phyloP scores from a whole-genome alignment of 768 basidiomycete species.

The Dentipellis sp. region DNA sequence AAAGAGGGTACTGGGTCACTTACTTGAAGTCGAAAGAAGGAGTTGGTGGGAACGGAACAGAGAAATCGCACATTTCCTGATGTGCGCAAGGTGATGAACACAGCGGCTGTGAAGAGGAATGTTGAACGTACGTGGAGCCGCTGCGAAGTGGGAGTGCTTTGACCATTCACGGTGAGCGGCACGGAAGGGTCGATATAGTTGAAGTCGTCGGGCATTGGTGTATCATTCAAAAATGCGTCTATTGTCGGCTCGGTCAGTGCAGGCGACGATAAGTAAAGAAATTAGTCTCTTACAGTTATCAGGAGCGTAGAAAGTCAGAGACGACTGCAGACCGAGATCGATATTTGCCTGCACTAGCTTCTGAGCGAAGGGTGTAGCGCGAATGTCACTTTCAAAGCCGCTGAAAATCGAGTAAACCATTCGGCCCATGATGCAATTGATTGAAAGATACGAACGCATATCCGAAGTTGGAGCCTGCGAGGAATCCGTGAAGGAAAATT shows the following conservation, averaged over 20 bases:
- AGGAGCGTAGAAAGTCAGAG: slow-evolving; percentile 34
- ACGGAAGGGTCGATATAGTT: slow-evolving; percentile 24
- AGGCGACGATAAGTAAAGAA: neutral
- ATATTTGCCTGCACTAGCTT: slow-evolving; percentile 50
- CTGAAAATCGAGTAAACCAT: slow-evolving; percentile 20
- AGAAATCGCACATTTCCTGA: slow-evolving; percentile 24
- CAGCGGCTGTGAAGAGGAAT: neutral
- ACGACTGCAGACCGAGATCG: slow-evolving; percentile 27
- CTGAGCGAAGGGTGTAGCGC: slow-evolving; percentile 48
- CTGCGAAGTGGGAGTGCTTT: slow-evolving; percentile 21
- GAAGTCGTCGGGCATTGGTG: slow-evolving; percentile 13
- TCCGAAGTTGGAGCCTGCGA: slow-evolving; percentile 40
- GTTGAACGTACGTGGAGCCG: slow-evolving; percentile 21
- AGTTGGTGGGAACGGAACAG: neutral
- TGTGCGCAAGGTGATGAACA: neutral
- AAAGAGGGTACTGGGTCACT: neutral
- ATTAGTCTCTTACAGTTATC: slow-evolving; percentile 38
- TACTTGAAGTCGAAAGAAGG: slow-evolving; percentile 12
- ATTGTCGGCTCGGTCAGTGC: neutral
- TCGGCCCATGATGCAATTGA: neutral
- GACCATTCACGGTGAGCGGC: slow-evolving; percentile 21
- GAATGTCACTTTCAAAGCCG: slow-evolving; percentile 45
- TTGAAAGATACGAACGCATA: slow-evolving; percentile 33
- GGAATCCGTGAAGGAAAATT: slow-evolving; percentile 47
- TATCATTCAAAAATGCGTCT: slow-evolving; percentile 26